These are phyloP conservation scores for Arthrobotrys entomopaga DNA, from an alignment of 2,329 filamentous ascomycete genomes.

Conservation along the genomic window DNA sequence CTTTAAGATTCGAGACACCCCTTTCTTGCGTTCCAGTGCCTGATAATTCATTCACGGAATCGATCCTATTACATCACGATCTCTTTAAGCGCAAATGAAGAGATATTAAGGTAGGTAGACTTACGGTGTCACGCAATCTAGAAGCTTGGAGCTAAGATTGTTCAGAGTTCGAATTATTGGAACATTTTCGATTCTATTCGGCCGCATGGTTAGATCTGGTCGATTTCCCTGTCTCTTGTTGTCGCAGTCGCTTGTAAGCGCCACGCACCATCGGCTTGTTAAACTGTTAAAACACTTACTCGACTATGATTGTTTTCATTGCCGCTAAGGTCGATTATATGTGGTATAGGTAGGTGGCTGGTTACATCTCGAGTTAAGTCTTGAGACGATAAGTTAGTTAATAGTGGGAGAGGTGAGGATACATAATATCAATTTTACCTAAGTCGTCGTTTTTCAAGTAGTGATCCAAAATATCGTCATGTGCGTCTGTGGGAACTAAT, in stretches of 20 bases:
- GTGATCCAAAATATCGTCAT: conserved; percentile 83
- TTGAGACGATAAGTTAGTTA: conserved; percentile 2
- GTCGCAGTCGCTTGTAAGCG: conserved; percentile 60
- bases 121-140: conserved; percentile 81
- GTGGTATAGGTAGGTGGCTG: conserved; percentile 77
- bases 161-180: conserved; percentile 92
- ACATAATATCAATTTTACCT: conserved; percentile 58
- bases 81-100: neutral
- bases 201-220: conserved; percentile 89
- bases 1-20: conserved; percentile 12
- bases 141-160: conserved; percentile 88
- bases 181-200: conserved; percentile 76
- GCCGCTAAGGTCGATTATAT: conserved; percentile 89
- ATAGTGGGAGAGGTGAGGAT: neutral
- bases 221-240: conserved; percentile 80
- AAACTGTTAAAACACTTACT: conserved; percentile 22
- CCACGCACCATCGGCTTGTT: neutral
- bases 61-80: conserved; percentile 8
- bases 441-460: conserved; percentile 80
- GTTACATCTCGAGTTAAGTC: conserved; percentile 64
- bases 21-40: conserved; percentile 55
- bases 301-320: conserved; percentile 92
- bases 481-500: conserved; percentile 78
- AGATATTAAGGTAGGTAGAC: neutral
- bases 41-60: neutral